phyloP scores from a whole-genome alignment of 495 filamentous ascomycete genomes.

The Penicillium desertorum region DNA sequence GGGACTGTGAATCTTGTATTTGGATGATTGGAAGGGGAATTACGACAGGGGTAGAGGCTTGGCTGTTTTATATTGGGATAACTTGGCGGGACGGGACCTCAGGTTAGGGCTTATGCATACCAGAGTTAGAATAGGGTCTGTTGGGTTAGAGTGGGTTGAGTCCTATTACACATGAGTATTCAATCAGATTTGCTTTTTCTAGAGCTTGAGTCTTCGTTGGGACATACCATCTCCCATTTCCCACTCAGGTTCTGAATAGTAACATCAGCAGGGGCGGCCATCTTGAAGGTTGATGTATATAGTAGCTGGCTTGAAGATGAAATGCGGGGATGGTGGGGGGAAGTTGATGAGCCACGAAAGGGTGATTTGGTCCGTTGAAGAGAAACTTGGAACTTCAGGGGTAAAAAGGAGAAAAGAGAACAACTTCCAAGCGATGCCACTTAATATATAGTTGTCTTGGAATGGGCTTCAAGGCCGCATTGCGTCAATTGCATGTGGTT shows the following conservation, averaged over 20 bases:
- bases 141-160: conserved; percentile 69
- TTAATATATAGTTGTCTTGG: conserved; percentile 1
- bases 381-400: neutral
- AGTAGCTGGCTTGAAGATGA: conserved; percentile 7
- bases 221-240: conserved; percentile 72
- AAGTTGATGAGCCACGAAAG: neutral
- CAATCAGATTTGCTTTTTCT: neutral
- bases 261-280: conserved; percentile 78
- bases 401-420: neutral
- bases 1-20: too few species aligned
- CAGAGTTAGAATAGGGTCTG: conserved; percentile 69
- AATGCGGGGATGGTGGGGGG: conserved; percentile 21
- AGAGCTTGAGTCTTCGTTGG: neutral
- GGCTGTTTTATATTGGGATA: neutral
- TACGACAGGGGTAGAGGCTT: neutral
- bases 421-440: neutral
- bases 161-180: conserved; percentile 54
- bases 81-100: neutral
- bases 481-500: conserved; percentile 14
- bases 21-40: neutral
- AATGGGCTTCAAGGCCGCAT: neutral
- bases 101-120: conserved; percentile 34
- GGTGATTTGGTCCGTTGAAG: neutral
- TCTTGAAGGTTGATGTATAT: conserved; percentile 41
- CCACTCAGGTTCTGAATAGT: conserved; percentile 75